Base-by-base conservation (phyloP, 2,329 filamentous ascomycete genomes). In the Hypoxylon sp. region DNA sequence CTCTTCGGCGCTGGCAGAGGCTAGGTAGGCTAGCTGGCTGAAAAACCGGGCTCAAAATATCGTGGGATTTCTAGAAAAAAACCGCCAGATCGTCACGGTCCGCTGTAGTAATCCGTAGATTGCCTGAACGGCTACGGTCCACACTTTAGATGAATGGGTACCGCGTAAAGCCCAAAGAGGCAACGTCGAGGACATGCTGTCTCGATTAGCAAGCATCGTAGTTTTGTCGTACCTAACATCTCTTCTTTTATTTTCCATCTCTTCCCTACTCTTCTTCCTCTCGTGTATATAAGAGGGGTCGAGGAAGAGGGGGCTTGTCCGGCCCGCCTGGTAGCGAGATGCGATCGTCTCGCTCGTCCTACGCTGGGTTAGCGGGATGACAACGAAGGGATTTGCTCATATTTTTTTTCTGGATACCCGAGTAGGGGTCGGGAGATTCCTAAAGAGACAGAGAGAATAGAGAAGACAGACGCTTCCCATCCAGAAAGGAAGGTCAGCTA, bases 401-500 rank as follows among this genome's bases (percentile, higher is more conserved):
- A n/a, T n/a, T n/a, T n/a, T n/a, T n/a, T n/a, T 38, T 7, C 11
- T 38, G 27, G 43, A 35, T 51, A 52, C 49, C 37, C 40, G 29
- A 40, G 57, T 18, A 35, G 24, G n/a, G 3, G 35, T 20, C 38
- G 49, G 48, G 38, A n/a, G 41, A 41, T 45, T 11, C 37, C 46
- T 55, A 58, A 13, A 26, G 27, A 45, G 52, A 58, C n/a, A n/a
- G n/a, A n/a, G n/a, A n/a, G n/a, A n/a, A n/a, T n/a, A 21, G 51
- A 48, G 18, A 41, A 46, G 24, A 35, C 3, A 31, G 42, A 26
- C 27, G 45, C 13, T 29, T 51, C 67, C 66, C 31, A 69, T 67
- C 66, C 31, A 69, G 65, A 68, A 67, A 66, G 67, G 67, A 69
- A 70, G 67, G 67, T 66, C 58, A 60, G 53, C 53, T 35, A 54